A percentile compares a stretch with the other conserved stretches of the same genome.
phyloP scores from a whole-genome alignment of 2,329 filamentous ascomycete species.

The Didymella sp. region DNA sequence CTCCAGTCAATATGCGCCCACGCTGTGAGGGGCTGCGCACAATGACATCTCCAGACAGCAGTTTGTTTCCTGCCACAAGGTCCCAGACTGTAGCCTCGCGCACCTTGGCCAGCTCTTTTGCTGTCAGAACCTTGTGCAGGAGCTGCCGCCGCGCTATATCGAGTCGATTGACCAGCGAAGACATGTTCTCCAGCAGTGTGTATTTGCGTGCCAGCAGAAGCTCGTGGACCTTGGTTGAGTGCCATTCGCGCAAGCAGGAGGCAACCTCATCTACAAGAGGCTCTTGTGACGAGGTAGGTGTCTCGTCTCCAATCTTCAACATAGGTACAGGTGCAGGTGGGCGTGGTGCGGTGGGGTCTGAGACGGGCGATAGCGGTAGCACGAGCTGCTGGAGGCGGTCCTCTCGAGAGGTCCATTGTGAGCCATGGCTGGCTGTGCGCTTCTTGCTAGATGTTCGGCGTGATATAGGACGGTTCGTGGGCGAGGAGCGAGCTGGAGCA shows the following conservation, averaged over 20 bases:
- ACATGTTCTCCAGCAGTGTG: slow-evolving; percentile 78
- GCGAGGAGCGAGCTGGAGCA: slow-evolving; percentile 33
- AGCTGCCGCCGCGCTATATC: slow-evolving; percentile 88
- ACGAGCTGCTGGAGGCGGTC: slow-evolving; percentile 49
- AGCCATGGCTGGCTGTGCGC: slow-evolving; percentile 45
- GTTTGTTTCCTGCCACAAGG: slow-evolving; percentile 89
- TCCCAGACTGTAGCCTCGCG: slow-evolving; percentile 96
- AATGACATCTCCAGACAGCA: slow-evolving; percentile 92
- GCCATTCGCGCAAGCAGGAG: slow-evolving; percentile 96
- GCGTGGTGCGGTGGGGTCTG: slow-evolving; percentile 71
- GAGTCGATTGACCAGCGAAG: slow-evolving; percentile 78
- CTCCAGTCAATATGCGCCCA: slow-evolving; percentile 85
- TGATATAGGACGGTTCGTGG: slow-evolving; percentile 37
- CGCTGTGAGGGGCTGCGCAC: slow-evolving; percentile 85
- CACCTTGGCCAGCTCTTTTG: slow-evolving; percentile 78
- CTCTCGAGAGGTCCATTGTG: slow-evolving; percentile 50
- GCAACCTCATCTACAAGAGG: slow-evolving; percentile 97
- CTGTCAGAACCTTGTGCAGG: slow-evolving; percentile 90
- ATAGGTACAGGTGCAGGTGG: slow-evolving; percentile 94
- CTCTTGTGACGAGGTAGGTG: slow-evolving; percentile 84
- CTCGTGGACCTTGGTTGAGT: slow-evolving; percentile 95
- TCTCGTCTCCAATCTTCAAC: slow-evolving; percentile 97
- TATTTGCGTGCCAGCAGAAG: slow-evolving; percentile 86
- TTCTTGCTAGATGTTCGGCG: slow-evolving; percentile 41
- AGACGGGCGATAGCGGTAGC: slow-evolving; percentile 50